Base-by-base conservation (phyloP, 306 rosid genomes). In the Cucurbita maxima region DNA sequence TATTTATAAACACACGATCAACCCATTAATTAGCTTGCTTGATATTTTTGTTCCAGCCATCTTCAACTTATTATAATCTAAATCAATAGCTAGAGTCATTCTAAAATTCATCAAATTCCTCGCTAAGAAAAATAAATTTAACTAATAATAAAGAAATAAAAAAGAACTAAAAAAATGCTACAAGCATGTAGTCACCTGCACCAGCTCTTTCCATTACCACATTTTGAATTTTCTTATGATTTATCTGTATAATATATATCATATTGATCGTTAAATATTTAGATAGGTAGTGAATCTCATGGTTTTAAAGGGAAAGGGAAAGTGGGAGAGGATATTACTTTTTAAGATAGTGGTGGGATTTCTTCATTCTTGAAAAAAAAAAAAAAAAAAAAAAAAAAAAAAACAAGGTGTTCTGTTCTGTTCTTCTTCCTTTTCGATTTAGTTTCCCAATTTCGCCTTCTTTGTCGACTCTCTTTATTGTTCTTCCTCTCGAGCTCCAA, bases 291-390 rank as follows among this genome's bases (percentile, higher is more conserved):
- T 52, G 56, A 25, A 25, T 25, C 2, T 25, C 2, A 1, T 25
- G 1, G 25, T 25, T 25, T 25, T 25, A 25, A 25, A 25, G 0
- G 22, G 22, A 22, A 22, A 1, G 25, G 1, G 2, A 2, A 41
- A 59, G 16, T 62, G 51, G 71, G 69, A 76, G 64, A 72, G 58
- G 63, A 44, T 58, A 44, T 82, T 79, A 63, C 73, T 82, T 82
- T 77, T 80, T 75, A 68, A 83, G 86, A 82, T 81, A 81, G 58
- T 18, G 58, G 51, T 66, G 73, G 75, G 77, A 80, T 75, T 85
- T 85, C 81, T 85, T 62, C 78, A 22, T 83, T 75, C 78, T 77
- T 68, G 86, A 75, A 82, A 25, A 25, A 2, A 25, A 25, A 0
- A 1, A 25, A 1, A 1, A 25, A 25, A 71, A 75, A 81, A 80